These are phyloP conservation scores for Teunomyces aglyptinius DNA, from an alignment of 805 yeast genomes.

Conservation along the genomic window DNA sequence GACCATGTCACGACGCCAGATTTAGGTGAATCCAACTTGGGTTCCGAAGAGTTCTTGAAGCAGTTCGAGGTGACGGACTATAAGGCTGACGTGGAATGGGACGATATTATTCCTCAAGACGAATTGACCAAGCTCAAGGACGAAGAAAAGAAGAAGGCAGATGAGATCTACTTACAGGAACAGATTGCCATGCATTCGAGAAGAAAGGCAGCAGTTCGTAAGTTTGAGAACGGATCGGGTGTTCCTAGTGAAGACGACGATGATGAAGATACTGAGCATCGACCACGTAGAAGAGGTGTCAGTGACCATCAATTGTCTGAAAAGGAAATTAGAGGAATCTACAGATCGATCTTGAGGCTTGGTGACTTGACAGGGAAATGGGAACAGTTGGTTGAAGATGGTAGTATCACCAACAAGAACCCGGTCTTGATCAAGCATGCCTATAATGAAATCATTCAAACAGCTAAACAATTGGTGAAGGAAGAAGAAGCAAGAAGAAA, in stretches of 20 bases:
- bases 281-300: slow-evolving; percentile 25
- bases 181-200: slow-evolving; percentile 86
- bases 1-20: slow-evolving; percentile 97
- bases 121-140: slow-evolving; percentile 86
- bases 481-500: slow-evolving; percentile 65
- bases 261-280: slow-evolving; percentile 29
- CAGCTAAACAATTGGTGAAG: slow-evolving; percentile 58
- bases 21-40: slow-evolving; percentile 93
- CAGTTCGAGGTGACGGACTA: slow-evolving; percentile 98
- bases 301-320: slow-evolving; percentile 62
- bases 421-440: slow-evolving; percentile 74
- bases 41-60: slow-evolving; percentile 95
- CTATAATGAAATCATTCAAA: slow-evolving; percentile 66
- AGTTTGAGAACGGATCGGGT: slow-evolving; percentile 38
- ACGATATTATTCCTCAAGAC: slow-evolving; percentile 95
- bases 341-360: slow-evolving; percentile 73
- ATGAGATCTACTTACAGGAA: slow-evolving; percentile 82
- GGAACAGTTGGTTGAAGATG: slow-evolving; percentile 87
- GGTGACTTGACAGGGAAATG: slow-evolving; percentile 79
- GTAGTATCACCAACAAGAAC: slow-evolving; percentile 80
- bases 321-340: slow-evolving; percentile 80
- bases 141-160: slow-evolving; percentile 82
- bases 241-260: slow-evolving; percentile 19
- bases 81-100: slow-evolving; percentile 98
- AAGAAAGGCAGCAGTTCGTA: slow-evolving; percentile 70